These are phyloP conservation scores for Citrullus mucosospermus DNA, from an alignment of 306 rosid species.

Conservation along the genomic window DNA sequence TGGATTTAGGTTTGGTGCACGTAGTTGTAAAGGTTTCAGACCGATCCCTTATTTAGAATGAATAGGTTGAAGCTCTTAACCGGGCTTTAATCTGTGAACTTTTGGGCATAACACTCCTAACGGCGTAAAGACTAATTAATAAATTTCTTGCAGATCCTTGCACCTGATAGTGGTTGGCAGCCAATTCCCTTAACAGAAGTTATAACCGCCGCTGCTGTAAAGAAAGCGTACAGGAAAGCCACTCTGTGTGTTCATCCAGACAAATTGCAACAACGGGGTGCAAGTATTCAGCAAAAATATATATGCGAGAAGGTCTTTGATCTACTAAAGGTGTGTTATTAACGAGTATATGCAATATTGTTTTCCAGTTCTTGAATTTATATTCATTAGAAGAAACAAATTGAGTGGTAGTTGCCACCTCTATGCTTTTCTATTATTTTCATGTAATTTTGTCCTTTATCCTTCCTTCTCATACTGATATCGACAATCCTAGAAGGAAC, in stretches of 20 bases:
- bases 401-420: not conserved
- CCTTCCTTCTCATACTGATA: not conserved
- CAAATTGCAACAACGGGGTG: conserved; percentile 88
- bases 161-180: conserved; percentile 86
- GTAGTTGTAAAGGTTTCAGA: not conserved
- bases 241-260: conserved; percentile 96
- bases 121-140: not conserved
- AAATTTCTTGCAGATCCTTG: conserved; percentile 57
- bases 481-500: not conserved
- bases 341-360: not conserved
- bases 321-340: conserved; percentile 67
- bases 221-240: conserved; percentile 93
- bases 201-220: conserved; percentile 83
- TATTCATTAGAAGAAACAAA: not conserved
- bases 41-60: not conserved
- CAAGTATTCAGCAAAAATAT: conserved; percentile 80
- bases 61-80: not conserved
- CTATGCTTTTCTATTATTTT: not conserved
- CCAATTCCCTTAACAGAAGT: conserved; percentile 83
- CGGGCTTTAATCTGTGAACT: not conserved
- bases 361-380: not conserved
- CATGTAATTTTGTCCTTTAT: not conserved
- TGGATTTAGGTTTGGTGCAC: not conserved
- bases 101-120: not conserved
- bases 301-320: conserved; percentile 89